Evolutionary conservation across 345 rosid genomes (phyloP).

Genomic region (Lepidium sativum): DNA sequence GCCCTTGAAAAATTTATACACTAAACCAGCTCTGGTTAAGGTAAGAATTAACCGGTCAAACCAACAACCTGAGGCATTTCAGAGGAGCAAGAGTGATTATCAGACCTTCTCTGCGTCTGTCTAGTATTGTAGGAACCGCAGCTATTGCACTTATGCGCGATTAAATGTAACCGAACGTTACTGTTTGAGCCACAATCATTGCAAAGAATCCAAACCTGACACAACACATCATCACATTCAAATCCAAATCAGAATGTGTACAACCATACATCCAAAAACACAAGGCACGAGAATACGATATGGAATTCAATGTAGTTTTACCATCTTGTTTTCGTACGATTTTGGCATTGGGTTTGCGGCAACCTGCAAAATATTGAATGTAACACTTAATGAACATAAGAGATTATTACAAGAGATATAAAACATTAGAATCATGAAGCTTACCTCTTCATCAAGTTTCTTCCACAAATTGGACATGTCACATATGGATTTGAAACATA

Average conservation of each 20-base stretch:
- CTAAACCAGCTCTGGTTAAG: not conserved
- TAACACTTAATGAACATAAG: not conserved
- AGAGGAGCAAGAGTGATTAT: slow-evolving; percentile 41
- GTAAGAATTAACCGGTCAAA: slow-evolving; percentile 13
- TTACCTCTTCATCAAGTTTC: slow-evolving; percentile 81
- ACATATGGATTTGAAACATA: slow-evolving; percentile 75
- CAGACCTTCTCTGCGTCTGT: slow-evolving; percentile 48
- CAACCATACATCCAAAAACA: not conserved
- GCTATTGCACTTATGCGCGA: slow-evolving; percentile 60
- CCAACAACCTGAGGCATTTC: slow-evolving; percentile 42
- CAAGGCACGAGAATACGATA: not conserved
- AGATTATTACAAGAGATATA: not conserved
- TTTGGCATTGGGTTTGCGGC: slow-evolving; percentile 77
- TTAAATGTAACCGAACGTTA: slow-evolving; percentile 53
- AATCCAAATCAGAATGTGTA: not conserved
- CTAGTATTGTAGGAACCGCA: slow-evolving; percentile 79
- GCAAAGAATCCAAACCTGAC: slow-evolving; percentile 84
- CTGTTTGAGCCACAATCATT: slow-evolving; percentile 67
- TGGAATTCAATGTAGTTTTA: not conserved
- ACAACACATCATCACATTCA: not conserved
- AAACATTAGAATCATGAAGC: not conserved
- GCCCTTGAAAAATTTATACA: not conserved
- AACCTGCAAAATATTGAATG: slow-evolving; percentile 34
- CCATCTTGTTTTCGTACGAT: slow-evolving; percentile 59
- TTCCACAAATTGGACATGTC: slow-evolving; percentile 71